Evolutionary conservation across 306 rosid genomes (phyloP).

Genomic region (Cicer bijugum): DNA sequence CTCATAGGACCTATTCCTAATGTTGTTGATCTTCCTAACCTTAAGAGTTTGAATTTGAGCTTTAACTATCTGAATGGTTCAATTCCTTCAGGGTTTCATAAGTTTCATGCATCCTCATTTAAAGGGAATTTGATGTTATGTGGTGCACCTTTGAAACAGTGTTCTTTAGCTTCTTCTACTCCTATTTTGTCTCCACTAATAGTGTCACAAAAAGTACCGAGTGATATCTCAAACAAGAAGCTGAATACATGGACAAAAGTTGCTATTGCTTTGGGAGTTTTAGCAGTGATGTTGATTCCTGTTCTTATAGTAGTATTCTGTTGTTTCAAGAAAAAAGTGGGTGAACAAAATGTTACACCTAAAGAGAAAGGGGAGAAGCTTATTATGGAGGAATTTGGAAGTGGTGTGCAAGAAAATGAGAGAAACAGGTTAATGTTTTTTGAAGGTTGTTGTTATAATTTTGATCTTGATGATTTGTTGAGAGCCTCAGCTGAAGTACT

Average conservation of each 20-base stretch:
- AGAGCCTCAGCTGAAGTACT: conserved; percentile 88
- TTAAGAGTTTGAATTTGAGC: conserved; percentile 71
- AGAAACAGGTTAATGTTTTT: conserved; percentile 69
- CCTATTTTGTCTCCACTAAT: conserved; percentile 42
- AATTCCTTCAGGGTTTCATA: conserved; percentile 62
- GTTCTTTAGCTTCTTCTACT: conserved; percentile 53
- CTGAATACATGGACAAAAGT: conserved; percentile 53
- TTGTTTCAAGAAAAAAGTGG: conserved; percentile 59
- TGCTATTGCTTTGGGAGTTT: conserved; percentile 58
- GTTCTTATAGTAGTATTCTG: conserved; percentile 49
- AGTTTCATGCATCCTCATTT: conserved; percentile 68
- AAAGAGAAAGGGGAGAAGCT: conserved; percentile 60
- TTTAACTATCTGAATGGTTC: conserved; percentile 74
- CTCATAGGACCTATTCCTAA: conserved; percentile 73
- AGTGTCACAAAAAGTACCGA: conserved; percentile 42
- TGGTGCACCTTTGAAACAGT: conserved; percentile 68
- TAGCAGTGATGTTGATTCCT: conserved; percentile 48
- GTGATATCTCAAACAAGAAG: conserved; percentile 53
- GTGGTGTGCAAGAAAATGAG: conserved; percentile 81
- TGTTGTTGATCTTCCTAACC: conserved; percentile 57
- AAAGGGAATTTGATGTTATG: conserved; percentile 71
- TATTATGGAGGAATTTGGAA: conserved; percentile 70
- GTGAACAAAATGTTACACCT: conserved; percentile 44
- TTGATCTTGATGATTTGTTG: conserved; percentile 80
- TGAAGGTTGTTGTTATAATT: conserved; percentile 62